Evolutionary conservation across 805 yeast species (phyloP), one percentile per base, ranked within the genome.

Genomic region (Brettanomyces naardenensis): DNA sequence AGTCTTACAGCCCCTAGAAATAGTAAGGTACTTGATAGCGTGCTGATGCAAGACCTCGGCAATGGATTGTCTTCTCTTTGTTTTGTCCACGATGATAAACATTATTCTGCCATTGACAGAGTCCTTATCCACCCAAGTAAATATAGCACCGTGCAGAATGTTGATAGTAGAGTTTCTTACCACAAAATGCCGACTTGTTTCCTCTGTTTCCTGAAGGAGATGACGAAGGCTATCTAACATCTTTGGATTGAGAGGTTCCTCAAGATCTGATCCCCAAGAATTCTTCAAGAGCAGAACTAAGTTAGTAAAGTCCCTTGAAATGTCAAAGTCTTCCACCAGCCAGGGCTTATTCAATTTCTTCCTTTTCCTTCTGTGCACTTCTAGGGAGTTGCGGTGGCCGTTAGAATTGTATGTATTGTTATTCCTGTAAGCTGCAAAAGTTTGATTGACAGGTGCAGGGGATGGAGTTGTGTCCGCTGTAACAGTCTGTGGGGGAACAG

Each of bases 291-390:
- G 54, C 29, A 62, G 59, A 13, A 63, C 59, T 32, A 74, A 59
- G 23, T 71, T 66, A n/a, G 63, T 50, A 65, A 73, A 66, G 45
- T 76, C 81, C 28, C 80, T 58, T 15, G 59, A 56, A 19, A 68
- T 48, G 42, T 69, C 66, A 47, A 73, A 71, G 40, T 65, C 71
- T 46, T 77, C 82, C 19, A 75, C 81, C 30, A 76, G 59, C 83
- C 83, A 76, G 33, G 58, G 51, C 60, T 56, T 51, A 34, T 45
- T 40, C 22, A 40, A 23, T 35, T 37, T 42, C 44, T 42, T 47
- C 36, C 45, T 40, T 31, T 44, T 44, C 28, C 36, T 37, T 13
- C 25, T 11, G 13, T 18, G 27, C 7, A 14, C 22, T 6, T 10
- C 22, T 17, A 18, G n/a, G 9, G 10, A 10, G n/a, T n/a, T n/a